Evolutionary conservation across 2,329 filamentous ascomycete genomes (phyloP).

Genomic region (Phyllosticta citribraziliensis): DNA sequence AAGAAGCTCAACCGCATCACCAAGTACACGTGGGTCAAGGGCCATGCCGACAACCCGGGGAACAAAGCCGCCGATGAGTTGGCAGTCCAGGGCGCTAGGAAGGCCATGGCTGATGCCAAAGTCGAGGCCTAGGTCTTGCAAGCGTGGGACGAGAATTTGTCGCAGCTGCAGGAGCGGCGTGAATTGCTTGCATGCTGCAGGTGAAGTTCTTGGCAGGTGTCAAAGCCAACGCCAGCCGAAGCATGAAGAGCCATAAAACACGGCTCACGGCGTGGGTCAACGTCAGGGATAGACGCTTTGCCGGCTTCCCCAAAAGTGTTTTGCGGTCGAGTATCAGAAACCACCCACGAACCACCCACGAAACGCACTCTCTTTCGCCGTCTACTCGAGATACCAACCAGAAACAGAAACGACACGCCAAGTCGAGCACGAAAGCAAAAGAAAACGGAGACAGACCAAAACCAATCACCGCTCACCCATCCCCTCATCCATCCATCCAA

Average conservation of each 20-base stretch:
- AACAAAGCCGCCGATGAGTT: constrained; percentile 74
- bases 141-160: too few species aligned
- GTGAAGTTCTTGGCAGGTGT: not conserved
- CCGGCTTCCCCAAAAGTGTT: not conserved
- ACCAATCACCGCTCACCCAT: too few species aligned
- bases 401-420: too few species aligned
- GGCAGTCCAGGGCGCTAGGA: constrained; percentile 57
- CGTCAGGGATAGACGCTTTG: not conserved
- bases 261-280: not conserved
- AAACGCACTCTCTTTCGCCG: too few species aligned
- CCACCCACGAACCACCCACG: too few species aligned
- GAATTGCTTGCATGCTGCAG: not conserved
- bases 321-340: too few species aligned
- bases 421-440: too few species aligned
- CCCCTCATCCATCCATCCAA: too few species aligned
- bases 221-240: not conserved
- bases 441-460: too few species aligned
- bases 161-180: not conserved
- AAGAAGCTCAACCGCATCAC: constrained; percentile 50
- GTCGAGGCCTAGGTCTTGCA: not conserved
- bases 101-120: constrained; percentile 15
- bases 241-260: not conserved
- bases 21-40: constrained; percentile 81
- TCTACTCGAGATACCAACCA: too few species aligned
- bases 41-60: constrained; percentile 61